phyloP scores from a whole-genome alignment of 768 basidiomycete genomes.

The Lactarius deliciosus region DNA sequence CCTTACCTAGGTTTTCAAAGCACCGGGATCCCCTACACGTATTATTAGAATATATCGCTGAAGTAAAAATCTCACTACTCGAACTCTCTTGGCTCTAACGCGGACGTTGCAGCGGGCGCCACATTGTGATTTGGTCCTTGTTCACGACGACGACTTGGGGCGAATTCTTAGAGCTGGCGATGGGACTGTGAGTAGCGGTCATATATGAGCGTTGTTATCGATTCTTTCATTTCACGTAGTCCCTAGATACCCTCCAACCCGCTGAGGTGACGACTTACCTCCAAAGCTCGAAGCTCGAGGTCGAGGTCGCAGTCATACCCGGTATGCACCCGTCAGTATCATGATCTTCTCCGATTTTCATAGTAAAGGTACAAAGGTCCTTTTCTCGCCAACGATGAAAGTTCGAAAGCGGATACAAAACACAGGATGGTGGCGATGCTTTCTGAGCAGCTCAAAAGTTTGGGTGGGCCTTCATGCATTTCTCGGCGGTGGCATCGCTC shows the following conservation, averaged over 20 bases:
- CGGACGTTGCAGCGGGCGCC: not conserved
- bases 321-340: not conserved
- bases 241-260: not conserved
- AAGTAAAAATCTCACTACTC: not conserved
- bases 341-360: not conserved
- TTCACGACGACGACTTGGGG: constrained; percentile 1
- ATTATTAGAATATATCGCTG: not conserved
- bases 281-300: not conserved
- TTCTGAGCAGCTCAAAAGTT: not conserved
- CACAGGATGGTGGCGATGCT: not conserved
- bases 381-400: not conserved
- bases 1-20: not conserved
- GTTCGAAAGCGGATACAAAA: not conserved
- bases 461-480: not conserved
- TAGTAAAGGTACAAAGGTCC: not conserved
- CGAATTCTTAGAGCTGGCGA: not conserved
- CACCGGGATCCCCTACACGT: not conserved
- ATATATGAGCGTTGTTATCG: not conserved
- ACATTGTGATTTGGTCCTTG: not conserved
- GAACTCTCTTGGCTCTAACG: not conserved
- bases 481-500: not conserved
- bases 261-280: not conserved
- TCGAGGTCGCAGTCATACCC: not conserved
- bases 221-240: not conserved
- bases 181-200: not conserved